Percentiles rank a stretch among this genome's conserved stretches.
phyloP scores from a whole-genome alignment of 371 early-diverging fungal genomes.

The Syncephalastrum sp. region DNA sequence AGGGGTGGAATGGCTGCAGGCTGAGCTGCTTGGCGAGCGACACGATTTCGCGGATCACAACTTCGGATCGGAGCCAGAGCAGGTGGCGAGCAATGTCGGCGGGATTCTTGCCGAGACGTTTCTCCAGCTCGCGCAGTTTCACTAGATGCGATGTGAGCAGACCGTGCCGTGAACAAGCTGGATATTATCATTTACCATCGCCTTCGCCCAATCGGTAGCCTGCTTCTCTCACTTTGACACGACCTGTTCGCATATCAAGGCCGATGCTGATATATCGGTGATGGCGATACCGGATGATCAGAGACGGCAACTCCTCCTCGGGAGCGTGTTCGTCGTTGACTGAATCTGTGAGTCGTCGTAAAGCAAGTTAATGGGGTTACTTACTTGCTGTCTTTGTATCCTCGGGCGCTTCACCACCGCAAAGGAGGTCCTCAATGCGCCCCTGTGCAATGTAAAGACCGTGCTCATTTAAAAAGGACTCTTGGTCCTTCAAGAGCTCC shows the following conservation, averaged over 20 bases:
- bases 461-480: conserved; percentile 30
- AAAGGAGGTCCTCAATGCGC: conserved; percentile 10
- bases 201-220: conserved; percentile 50
- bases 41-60: conserved; percentile 47
- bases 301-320: conserved; percentile 19
- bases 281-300: conserved; percentile 52
- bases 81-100: conserved; percentile 36
- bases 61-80: conserved; percentile 48
- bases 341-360: not conserved
- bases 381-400: no score
- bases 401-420: conserved; percentile 1
- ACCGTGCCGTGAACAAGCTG: not conserved
- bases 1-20: conserved; percentile 41
- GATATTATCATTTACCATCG: conserved; percentile 40
- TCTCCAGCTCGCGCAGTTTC: conserved; percentile 41
- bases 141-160: conserved; percentile 12
- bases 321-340: conserved; percentile 1
- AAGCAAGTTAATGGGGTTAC: no score
- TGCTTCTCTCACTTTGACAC: conserved; percentile 51
- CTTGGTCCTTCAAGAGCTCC: conserved; percentile 33
- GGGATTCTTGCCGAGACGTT: conserved; percentile 42
- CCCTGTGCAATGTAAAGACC: conserved; percentile 29
- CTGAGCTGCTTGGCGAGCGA: conserved; percentile 49
- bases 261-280: conserved; percentile 56
- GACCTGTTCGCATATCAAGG: conserved; percentile 55